Percentiles rank a stretch among this genome's conserved stretches.
Conservation (phyloP, 2,329 filamentous ascomycete genomes). For the Lachnum nothofagi region DNA sequence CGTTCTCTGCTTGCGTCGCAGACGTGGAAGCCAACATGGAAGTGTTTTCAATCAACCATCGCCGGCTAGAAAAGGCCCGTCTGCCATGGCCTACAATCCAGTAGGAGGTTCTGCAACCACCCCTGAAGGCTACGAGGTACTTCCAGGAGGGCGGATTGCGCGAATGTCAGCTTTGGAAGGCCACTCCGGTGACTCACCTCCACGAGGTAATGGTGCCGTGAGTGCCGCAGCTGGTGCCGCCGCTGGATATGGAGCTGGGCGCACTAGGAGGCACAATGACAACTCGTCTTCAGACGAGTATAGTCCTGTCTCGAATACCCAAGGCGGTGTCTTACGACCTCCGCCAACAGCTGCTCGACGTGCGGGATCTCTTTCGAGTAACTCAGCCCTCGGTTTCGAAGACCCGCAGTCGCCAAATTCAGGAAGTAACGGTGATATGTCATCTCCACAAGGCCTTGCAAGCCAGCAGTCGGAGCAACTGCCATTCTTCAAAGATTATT, state of each 20-base stretch:
- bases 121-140: slow-evolving; percentile 59
- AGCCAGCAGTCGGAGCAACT: slow-evolving; percentile 95
- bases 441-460: slow-evolving; percentile 74
- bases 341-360: slow-evolving; percentile 59
- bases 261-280: slow-evolving; percentile 41
- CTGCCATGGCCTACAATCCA: slow-evolving; percentile 39
- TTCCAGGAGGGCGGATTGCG: slow-evolving; percentile 84
- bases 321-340: slow-evolving; percentile 51
- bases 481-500: slow-evolving; percentile 97
- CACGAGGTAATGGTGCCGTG: slow-evolving; percentile 14
- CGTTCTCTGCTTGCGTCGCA: slow-evolving; percentile 43
- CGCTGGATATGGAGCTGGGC: slow-evolving; percentile 43
- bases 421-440: slow-evolving; percentile 64
- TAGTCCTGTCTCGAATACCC: slow-evolving; percentile 65
- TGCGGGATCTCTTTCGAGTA: slow-evolving; percentile 84
- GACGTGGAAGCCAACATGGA: slow-evolving; percentile 56
- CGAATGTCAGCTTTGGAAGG: slow-evolving; percentile 92
- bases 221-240: slow-evolving; percentile 39
- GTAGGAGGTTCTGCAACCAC: slow-evolving; percentile 34
- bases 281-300: slow-evolving; percentile 69
- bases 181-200: slow-evolving; percentile 57
- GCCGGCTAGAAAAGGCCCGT: slow-evolving; percentile 53
- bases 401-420: slow-evolving; percentile 68
- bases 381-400: slow-evolving; percentile 65
- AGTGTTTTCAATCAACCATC: slow-evolving; percentile 88